Conservation (phyloP, 1,139 yeast genomes). For the Suhomyces bolitotheri region DNA sequence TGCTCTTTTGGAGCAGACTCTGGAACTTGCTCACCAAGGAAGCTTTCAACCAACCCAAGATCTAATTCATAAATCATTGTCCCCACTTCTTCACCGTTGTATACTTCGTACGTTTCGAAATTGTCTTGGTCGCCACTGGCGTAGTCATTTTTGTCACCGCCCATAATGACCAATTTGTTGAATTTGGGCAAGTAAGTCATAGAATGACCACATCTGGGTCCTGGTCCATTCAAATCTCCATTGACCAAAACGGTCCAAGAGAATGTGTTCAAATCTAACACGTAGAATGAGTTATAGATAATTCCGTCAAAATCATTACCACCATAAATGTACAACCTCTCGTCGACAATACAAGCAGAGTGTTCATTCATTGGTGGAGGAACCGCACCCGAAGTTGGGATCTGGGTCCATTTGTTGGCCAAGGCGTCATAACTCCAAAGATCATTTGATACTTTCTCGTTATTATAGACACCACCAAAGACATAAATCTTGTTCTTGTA, state of each 20-base stretch:
- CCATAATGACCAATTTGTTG: slow-evolving; percentile 80
- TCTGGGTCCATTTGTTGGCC: slow-evolving; percentile 64
- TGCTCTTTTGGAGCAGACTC: slow-evolving; percentile 5
- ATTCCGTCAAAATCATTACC: slow-evolving; percentile 82
- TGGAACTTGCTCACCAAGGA: slow-evolving; percentile 22
- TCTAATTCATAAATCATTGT: slow-evolving; percentile 70
- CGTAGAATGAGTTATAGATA: slow-evolving; percentile 65
- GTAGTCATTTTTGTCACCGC: slow-evolving; percentile 80
- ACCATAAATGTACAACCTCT: slow-evolving; percentile 82
- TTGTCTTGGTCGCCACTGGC: slow-evolving; percentile 38
- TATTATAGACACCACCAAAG: slow-evolving; percentile 91
- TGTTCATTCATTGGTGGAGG: slow-evolving; percentile 95
- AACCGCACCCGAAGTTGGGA: slow-evolving; percentile 52
- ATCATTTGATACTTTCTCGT: slow-evolving; percentile 71
- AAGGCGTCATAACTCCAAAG: slow-evolving; percentile 81
- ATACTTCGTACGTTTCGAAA: slow-evolving; percentile 50
- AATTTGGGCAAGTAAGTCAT: slow-evolving; percentile 67
- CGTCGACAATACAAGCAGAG: slow-evolving; percentile 77
- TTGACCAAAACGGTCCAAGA: slow-evolving; percentile 70
- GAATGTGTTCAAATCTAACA: slow-evolving; percentile 72
- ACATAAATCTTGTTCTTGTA: slow-evolving; percentile 77
- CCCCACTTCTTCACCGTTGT: slow-evolving; percentile 49
- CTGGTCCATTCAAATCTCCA: slow-evolving; percentile 54
- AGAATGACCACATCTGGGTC: slow-evolving; percentile 93
- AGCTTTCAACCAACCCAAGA: slow-evolving; percentile 37